Base-by-base conservation (phyloP, 2,329 filamentous ascomycete species). In the Aspergillus sp. region DNA sequence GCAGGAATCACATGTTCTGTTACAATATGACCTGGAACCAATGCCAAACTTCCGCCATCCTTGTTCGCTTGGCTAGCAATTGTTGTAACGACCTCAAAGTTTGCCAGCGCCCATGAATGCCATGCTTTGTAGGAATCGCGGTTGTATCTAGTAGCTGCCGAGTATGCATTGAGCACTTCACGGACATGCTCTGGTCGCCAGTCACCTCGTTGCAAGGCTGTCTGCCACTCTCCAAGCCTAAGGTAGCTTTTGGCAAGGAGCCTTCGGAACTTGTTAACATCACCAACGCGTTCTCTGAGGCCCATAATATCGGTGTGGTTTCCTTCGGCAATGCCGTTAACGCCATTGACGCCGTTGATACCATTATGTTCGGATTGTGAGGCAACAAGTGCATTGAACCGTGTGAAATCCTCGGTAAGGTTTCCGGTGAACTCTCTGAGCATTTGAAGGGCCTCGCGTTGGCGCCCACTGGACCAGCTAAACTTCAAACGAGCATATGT, bases 401-500 rank as follows among this genome's bases (percentile, higher is more conserved):
- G 71, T 22, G 73, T 73, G 26, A 87, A 81, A 60, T 89, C 85
- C 48, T 86, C 82, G 6, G 84, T 83, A 38, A 89, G 75, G 43
- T 80, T 77, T 7, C 78, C 69, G 2, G 85, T 88, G 65, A 89
- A 89, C 50, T 86, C 82, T 61, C 83, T 83, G 52, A 89, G 78
- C 57, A 83, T 81, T 43, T 83, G 76, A 32, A 90, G 78, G 11
- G 84, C 83, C 58, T 80, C 78, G 32, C 87, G 81, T 66, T 91
- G 89, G 12, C 80, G 79, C 24, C 90, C 90, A 52, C 88, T 86
- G 59, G 93, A 90, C 95, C 96, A 99, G 73, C 96, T 88, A 72
- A 91, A 99, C 75, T 99, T 99, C 75, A 97, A 87, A 18, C 96
- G 89, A n/a, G 95, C 93, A 73, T 99, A 99, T 34, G 91, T 89